Conservation (phyloP, 768 basidiomycete species). For the Arthromyces matolae region DNA sequence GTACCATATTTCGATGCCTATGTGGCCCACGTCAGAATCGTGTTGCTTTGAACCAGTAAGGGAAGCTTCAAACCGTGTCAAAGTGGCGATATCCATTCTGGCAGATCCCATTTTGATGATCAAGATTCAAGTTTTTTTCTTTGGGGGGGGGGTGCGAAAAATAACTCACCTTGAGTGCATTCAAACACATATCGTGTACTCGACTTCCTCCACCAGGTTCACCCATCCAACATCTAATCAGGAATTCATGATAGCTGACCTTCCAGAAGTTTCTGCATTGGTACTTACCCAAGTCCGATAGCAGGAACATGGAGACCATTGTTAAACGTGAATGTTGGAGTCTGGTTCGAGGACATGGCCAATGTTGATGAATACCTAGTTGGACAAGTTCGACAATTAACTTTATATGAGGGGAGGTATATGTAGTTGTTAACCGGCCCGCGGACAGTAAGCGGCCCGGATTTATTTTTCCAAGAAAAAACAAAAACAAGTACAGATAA, state of each 20-base stretch:
- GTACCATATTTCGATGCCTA: constrained; percentile 29
- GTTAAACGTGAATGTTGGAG: constrained; percentile 23
- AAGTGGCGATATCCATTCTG: constrained; percentile 47
- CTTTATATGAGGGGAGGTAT: too few species aligned
- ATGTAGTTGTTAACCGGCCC: too few species aligned
- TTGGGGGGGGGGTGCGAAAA: too few species aligned
- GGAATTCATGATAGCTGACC: constrained; percentile 1
- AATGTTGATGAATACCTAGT: background rate
- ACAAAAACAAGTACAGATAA: too few species aligned
- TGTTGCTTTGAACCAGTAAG: too few species aligned
- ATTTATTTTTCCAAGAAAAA: too few species aligned
- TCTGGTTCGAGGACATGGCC: background rate
- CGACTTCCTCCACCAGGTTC: constrained; percentile 32
- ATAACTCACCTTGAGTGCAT: constrained; percentile 32
- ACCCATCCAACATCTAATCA: constrained; percentile 37
- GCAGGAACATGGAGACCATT: constrained; percentile 28
- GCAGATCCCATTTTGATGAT: too few species aligned
- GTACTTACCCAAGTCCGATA: constrained; percentile 27
- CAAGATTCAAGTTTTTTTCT: too few species aligned
- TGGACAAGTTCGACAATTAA: too few species aligned
- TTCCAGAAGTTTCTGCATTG: too few species aligned
- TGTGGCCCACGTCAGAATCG: too few species aligned
- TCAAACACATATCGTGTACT: constrained; percentile 33
- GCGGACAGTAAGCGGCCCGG: background rate
- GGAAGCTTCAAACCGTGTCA: constrained; percentile 29